A percentile compares a stretch with the other conserved stretches of the same genome.
Evolutionary conservation across 176 grass and related monocot species (phyloP).

Genomic region (Elaeis guineensis): DNA sequence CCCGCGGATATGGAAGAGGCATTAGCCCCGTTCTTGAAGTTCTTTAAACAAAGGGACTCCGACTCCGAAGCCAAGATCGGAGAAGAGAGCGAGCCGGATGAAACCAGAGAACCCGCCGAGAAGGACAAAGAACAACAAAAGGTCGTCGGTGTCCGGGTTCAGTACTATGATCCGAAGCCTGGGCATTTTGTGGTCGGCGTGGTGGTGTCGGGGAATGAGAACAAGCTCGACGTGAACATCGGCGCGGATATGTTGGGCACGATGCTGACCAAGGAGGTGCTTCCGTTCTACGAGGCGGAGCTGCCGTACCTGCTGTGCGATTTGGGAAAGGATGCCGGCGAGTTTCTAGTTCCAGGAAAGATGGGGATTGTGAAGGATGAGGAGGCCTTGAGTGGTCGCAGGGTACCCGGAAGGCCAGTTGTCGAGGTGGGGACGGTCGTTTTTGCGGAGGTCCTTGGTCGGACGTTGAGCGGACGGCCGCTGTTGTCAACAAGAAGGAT

Average conservation of each 20-base stretch:
- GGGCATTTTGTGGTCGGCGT: constrained; percentile 70
- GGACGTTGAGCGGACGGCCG: constrained; percentile 65
- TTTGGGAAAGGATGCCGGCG: constrained; percentile 8
- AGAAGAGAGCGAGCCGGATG: constrained; percentile 5
- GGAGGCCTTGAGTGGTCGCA: not conserved
- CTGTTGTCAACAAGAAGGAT: constrained; percentile 68
- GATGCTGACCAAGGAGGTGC: constrained; percentile 76
- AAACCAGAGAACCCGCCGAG: not conserved
- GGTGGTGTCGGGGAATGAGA: constrained; percentile 69
- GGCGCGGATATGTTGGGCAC: constrained; percentile 78
- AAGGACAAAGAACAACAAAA: not conserved
- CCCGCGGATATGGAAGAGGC: constrained; percentile 24
- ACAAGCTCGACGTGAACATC: constrained; percentile 67
- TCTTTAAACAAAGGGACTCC: constrained; percentile 41
- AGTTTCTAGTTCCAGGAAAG: constrained; percentile 25
- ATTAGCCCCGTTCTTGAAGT: constrained; percentile 61
- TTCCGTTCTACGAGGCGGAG: constrained; percentile 60
- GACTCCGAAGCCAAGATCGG: not conserved
- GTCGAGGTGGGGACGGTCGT: constrained; percentile 63
- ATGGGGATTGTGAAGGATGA: constrained; percentile 40
- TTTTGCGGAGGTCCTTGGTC: constrained; percentile 74
- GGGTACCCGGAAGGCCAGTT: constrained; percentile 27
- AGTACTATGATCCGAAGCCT: constrained; percentile 61
- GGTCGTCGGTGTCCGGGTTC: not conserved
- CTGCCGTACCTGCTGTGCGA: constrained; percentile 30